Conservation (phyloP, 345 rosid genomes). For the Hibiscus syriacus region DNA sequence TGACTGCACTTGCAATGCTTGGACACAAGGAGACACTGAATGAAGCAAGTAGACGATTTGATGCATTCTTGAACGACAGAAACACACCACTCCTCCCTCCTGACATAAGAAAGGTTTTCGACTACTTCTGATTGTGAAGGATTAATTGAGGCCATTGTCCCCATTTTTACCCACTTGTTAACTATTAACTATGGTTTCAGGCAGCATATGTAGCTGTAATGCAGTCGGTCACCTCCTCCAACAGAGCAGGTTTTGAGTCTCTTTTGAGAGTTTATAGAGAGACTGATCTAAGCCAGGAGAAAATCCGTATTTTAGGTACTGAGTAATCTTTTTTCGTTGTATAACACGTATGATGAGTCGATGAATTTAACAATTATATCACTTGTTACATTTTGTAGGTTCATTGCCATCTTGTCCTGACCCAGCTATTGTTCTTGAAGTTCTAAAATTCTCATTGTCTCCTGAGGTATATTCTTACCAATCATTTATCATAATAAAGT, state of each 20-base stretch:
- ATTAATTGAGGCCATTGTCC: background rate
- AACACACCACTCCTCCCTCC: slow-evolving; percentile 78
- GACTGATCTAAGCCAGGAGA: slow-evolving; percentile 90
- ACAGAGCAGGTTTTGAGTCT: slow-evolving; percentile 66
- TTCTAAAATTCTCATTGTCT: slow-evolving; percentile 63
- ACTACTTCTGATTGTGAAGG: background rate
- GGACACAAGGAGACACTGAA: slow-evolving; percentile 64
- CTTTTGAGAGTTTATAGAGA: slow-evolving; percentile 80
- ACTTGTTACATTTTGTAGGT: slow-evolving; percentile 35
- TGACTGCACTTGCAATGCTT: slow-evolving; percentile 64
- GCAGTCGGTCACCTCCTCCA: slow-evolving; percentile 55
- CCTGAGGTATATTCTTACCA: slow-evolving; percentile 42
- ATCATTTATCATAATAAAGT: background rate
- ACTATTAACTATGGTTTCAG: slow-evolving; percentile 32
- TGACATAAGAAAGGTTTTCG: slow-evolving; percentile 66
- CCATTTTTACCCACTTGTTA: background rate
- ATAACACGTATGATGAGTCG: too few relatives aligned
- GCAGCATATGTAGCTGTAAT: slow-evolving; percentile 86
- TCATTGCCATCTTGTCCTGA: slow-evolving; percentile 67
- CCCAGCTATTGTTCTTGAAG: slow-evolving; percentile 51
- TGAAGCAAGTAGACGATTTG: slow-evolving; percentile 66
- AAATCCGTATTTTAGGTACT: slow-evolving; percentile 80
- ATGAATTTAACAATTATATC: slow-evolving; percentile 2
- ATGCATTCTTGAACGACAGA: slow-evolving; percentile 71
- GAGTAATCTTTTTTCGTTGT: background rate